Conservation (phyloP, 768 basidiomycete species). For the Phylloporus scabripes region DNA sequence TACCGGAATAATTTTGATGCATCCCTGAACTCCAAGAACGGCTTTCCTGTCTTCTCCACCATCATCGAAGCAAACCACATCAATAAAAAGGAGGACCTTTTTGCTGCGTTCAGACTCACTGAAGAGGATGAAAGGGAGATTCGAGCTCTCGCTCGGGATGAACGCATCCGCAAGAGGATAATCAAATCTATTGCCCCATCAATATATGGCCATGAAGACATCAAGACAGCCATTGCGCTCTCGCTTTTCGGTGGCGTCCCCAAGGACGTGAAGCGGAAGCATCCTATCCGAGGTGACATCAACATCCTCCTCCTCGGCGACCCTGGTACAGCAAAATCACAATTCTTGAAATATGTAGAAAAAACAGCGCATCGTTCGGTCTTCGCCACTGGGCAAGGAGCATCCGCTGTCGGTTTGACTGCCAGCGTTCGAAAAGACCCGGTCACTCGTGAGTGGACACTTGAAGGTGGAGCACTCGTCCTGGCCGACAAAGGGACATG, state of each 20-base stretch:
- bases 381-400: constrained; percentile 97
- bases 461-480: constrained; percentile 98
- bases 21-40: constrained; percentile 96
- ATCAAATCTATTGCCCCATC: constrained; percentile 98
- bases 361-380: constrained; percentile 98
- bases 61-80: constrained; percentile 97
- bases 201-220: constrained; percentile 98
- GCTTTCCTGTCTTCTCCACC: constrained; percentile 98
- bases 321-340: constrained; percentile 98
- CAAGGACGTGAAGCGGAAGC: constrained; percentile 96
- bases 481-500: constrained; percentile 97
- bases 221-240: constrained; percentile 95
- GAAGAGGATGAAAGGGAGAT: constrained; percentile 97
- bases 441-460: constrained; percentile 95
- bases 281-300: constrained; percentile 95
- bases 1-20: constrained; percentile 99
- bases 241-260: constrained; percentile 91
- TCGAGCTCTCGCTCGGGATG: constrained; percentile 79
- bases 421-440: constrained; percentile 99
- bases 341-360: constrained; percentile 98
- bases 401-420: constrained; percentile 96
- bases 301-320: constrained; percentile 95
- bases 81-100: constrained; percentile 98
- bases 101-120: constrained; percentile 95
- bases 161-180: constrained; percentile 94